A percentile compares a stretch with the other conserved stretches of the same genome.
Conservation (phyloP, 192 early-diverging fungal species). For the Oehlia diaphana region DNA sequence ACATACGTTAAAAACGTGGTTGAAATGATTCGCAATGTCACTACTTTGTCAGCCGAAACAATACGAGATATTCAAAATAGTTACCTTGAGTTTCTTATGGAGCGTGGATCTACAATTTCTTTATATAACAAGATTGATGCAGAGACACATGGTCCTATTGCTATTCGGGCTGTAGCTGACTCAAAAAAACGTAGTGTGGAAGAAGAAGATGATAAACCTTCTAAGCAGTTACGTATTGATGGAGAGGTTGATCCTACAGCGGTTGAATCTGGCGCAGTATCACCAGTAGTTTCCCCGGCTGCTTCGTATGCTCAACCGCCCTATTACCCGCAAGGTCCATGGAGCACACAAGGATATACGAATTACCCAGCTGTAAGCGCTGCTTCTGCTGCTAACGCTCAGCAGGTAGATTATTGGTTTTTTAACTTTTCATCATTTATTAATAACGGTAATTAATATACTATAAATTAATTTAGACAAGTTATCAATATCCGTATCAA, state of each 20-base stretch:
- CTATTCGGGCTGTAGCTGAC: constrained; percentile 27
- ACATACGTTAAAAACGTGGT: constrained; percentile 47
- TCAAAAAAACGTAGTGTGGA: constrained; percentile 44
- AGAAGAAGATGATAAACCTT: constrained; percentile 18
- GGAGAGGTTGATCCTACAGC: neutral
- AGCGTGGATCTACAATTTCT: constrained; percentile 48
- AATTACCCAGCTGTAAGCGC: constrained; percentile 15
- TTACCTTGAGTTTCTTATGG: constrained; percentile 59
- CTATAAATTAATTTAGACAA: constrained; percentile 13
- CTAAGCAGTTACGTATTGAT: constrained; percentile 25
- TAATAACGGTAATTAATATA: neutral
- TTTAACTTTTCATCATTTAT: neutral
- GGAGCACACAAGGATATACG: constrained; percentile 1
- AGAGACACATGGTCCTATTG: constrained; percentile 36
- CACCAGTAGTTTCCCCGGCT: neutral
- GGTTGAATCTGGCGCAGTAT: neutral
- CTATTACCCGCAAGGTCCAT: constrained; percentile 25
- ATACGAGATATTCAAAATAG: constrained; percentile 54
- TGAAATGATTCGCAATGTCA: constrained; percentile 45
- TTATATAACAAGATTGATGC: constrained; percentile 49
- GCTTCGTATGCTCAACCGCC: constrained; percentile 11
- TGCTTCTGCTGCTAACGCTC: neutral
- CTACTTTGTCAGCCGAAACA: constrained; percentile 49
- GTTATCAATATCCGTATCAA: constrained; percentile 25
- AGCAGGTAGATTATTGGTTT: neutral